phyloP scores from a whole-genome alignment of 306 rosid species.

The Phaseolus lunatus region DNA sequence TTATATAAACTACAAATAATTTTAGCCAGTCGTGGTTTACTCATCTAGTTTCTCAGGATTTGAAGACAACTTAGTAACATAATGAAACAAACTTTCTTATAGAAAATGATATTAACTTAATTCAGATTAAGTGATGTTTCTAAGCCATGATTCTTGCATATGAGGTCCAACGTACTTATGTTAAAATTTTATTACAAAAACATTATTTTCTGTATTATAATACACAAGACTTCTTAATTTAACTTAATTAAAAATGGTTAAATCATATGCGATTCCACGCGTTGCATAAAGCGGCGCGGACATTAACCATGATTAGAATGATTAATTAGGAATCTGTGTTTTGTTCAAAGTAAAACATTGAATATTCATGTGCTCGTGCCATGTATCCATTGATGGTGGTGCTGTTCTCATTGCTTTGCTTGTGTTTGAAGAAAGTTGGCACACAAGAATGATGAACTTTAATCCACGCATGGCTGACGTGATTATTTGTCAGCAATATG shows the following conservation, averaged over 20 bases:
- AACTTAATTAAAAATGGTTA: slow-evolving; percentile 21
- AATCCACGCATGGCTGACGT: slow-evolving; percentile 51
- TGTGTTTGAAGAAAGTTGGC: slow-evolving; percentile 58
- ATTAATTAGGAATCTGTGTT: slow-evolving; percentile 27
- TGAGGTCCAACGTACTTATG: slow-evolving; percentile 43
- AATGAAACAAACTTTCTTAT: too few species aligned
- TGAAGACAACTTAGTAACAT: too few species aligned
- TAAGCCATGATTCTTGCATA: slow-evolving; percentile 34
- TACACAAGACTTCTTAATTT: background rate
- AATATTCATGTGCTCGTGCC: slow-evolving; percentile 23
- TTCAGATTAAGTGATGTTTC: background rate
- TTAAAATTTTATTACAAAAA: slow-evolving; percentile 41
- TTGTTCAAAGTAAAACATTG: slow-evolving; percentile 3
- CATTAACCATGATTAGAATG: slow-evolving; percentile 45
- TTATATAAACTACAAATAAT: too few species aligned
- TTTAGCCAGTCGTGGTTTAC: too few species aligned
- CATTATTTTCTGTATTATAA: background rate
- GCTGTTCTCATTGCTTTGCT: slow-evolving; percentile 52
- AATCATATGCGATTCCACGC: slow-evolving; percentile 51
- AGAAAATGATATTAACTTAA: too few species aligned
- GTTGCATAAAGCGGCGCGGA: slow-evolving; percentile 48
- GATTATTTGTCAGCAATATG: slow-evolving; percentile 35
- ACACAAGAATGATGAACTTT: slow-evolving; percentile 51
- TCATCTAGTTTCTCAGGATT: too few species aligned
- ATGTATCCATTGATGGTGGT: slow-evolving; percentile 20